A percentile compares a stretch with the other conserved stretches of the same genome.
These are phyloP conservation scores for Eucalyptus virginea DNA, from an alignment of 345 rosid genomes.

Conservation along the genomic window DNA sequence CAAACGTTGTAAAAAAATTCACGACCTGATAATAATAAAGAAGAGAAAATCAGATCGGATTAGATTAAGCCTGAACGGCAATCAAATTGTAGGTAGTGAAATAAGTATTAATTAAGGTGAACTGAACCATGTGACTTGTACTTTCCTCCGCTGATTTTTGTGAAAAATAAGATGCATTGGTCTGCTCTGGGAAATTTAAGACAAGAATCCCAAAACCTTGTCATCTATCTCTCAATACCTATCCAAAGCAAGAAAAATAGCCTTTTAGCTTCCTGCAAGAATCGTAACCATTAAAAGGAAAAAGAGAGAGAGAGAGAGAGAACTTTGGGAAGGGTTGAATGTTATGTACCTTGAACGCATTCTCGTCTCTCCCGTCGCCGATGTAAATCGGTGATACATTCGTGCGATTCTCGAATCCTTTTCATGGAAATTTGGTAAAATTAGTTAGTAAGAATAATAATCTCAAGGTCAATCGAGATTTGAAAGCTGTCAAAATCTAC, in stretches of 20 bases:
- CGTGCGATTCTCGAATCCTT: conserved; percentile 57
- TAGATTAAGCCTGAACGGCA: not conserved
- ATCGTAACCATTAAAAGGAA: not conserved
- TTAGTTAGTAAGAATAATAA: not conserved
- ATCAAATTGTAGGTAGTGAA: not conserved
- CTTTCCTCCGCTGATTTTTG: conserved; percentile 61
- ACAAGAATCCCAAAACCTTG: conserved; percentile 89
- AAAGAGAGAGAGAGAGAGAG: not conserved
- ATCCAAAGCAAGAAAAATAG: not conserved
- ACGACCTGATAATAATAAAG: conserved; percentile 21
- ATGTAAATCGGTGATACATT: conserved; percentile 77
- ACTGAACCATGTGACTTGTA: not conserved
- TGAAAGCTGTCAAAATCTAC: not conserved
- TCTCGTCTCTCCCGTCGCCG: conserved; percentile 79
- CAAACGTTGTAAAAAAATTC: conserved; percentile 49
- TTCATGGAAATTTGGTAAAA: not conserved
- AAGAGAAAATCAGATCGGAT: not conserved
- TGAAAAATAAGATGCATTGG: conserved; percentile 61
- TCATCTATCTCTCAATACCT: conserved; percentile 60
- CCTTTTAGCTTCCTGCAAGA: not conserved
- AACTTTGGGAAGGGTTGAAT: not conserved
- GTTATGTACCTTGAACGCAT: conserved; percentile 68
- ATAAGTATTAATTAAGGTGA: not conserved
- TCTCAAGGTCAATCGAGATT: not conserved
- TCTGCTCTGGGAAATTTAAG: conserved; percentile 73